Conservation (phyloP, 208 protist species). For the Wallacemonas collosoma region DNA sequence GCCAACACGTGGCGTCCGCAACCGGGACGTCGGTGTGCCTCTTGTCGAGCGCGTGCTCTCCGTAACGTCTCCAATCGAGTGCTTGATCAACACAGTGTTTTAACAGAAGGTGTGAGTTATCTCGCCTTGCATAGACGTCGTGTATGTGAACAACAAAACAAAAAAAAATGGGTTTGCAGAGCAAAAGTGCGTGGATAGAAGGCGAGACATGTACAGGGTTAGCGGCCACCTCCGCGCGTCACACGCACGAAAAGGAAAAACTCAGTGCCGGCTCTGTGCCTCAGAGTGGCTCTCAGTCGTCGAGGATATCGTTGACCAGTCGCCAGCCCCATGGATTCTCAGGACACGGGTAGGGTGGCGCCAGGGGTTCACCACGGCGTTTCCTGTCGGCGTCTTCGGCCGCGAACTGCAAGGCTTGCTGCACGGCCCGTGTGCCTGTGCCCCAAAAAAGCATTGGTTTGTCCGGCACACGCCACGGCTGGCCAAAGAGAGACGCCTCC, state of each 20-base stretch:
- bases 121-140: neutral
- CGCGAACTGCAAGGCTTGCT: constrained; percentile 86
- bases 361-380: constrained; percentile 51
- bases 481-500: constrained; percentile 64
- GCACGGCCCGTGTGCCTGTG: constrained; percentile 69
- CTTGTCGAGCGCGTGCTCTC: too few species aligned
- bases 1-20: too few species aligned
- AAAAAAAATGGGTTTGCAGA: neutral
- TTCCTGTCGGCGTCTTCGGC: constrained; percentile 71
- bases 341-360: constrained; percentile 78
- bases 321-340: constrained; percentile 89
- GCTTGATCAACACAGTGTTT: too few species aligned
- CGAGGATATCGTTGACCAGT: constrained; percentile 74
- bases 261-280: too few species aligned
- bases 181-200: neutral
- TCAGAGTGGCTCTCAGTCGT: constrained; percentile 31
- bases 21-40: too few species aligned
- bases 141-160: neutral
- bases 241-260: too few species aligned
- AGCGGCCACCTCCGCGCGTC: too few species aligned
- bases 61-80: too few species aligned
- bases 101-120: neutral
- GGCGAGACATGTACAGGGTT: too few species aligned
- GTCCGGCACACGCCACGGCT: constrained; percentile 75
- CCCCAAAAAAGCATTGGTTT: constrained; percentile 88